Evolutionary conservation across 108 stramenopile genomes (phyloP).

Genomic region (Nitzschia palea): DNA sequence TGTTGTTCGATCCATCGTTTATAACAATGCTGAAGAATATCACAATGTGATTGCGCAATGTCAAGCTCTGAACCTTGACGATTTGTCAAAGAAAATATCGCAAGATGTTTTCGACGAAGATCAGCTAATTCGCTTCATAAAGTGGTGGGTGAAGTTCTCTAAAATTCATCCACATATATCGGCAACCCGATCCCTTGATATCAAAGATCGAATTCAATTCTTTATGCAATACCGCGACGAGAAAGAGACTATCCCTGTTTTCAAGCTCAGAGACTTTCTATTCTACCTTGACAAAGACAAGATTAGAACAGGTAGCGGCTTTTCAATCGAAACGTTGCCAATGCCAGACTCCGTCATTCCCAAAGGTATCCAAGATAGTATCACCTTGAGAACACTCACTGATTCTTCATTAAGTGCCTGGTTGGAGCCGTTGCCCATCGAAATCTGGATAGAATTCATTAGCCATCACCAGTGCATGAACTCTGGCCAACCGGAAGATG

Average conservation of each 20-base stretch:
- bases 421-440: constrained; percentile 61
- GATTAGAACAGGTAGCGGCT: constrained; percentile 17
- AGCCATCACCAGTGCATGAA: constrained; percentile 52
- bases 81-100: constrained; percentile 42
- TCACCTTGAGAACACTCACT: constrained; percentile 44
- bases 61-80: constrained; percentile 46
- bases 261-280: constrained; percentile 45
- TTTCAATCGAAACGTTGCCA: constrained; percentile 45
- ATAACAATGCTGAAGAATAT: constrained; percentile 66
- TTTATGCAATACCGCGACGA: constrained; percentile 22
- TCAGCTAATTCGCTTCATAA: constrained; percentile 48
- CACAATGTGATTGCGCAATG: constrained; percentile 68
- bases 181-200: constrained; percentile 18
- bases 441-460: constrained; percentile 69
- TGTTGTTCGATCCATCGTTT: constrained; percentile 44
- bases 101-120: constrained; percentile 43
- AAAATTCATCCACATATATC: constrained; percentile 35
- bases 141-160: constrained; percentile 71
- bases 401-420: constrained; percentile 46
- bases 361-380: constrained; percentile 38
- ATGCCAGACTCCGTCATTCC: constrained; percentile 66
- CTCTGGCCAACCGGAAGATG: constrained; percentile 47
- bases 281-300: constrained; percentile 54
- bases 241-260: constrained; percentile 16
- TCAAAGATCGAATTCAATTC: constrained; percentile 58